A percentile compares a stretch with the other conserved stretches of the same genome.
phyloP scores from a whole-genome alignment of 2,329 filamentous ascomycete genomes.

The Penicillium brevicompactum region DNA sequence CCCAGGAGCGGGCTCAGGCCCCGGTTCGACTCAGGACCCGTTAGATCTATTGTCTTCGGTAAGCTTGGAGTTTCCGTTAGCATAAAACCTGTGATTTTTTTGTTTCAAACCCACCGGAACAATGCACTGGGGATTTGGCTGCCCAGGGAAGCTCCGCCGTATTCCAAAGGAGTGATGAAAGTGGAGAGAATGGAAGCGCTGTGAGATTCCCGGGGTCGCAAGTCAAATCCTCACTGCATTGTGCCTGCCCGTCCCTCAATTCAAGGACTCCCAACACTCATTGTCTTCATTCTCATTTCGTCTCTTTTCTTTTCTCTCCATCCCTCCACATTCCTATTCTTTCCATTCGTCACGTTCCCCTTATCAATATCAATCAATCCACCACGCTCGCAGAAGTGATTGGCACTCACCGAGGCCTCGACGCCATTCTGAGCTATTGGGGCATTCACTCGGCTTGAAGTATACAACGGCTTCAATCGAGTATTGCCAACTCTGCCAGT shows the following conservation, averaged over 20 bases:
- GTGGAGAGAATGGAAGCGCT: neutral
- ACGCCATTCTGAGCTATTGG: neutral
- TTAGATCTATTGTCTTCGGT: conserved; percentile 57
- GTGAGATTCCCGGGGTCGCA: neutral
- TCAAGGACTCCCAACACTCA: neutral
- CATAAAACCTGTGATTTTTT: neutral
- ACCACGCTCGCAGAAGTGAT: neutral
- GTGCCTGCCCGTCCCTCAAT: too few relatives aligned
- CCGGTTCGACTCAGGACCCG: conserved; percentile 42
- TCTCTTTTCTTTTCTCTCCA: neutral
- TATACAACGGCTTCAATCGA: neutral
- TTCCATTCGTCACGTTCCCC: neutral
- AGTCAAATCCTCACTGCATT: too few relatives aligned
- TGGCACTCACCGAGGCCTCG: neutral
- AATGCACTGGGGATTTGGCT: neutral
- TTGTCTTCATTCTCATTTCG: neutral
- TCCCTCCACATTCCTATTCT: neutral
- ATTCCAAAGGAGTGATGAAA: neutral
- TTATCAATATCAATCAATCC: neutral
- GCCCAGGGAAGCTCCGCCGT: neutral
- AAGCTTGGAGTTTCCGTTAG: conserved; percentile 31
- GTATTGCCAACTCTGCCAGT: neutral
- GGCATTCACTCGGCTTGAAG: neutral
- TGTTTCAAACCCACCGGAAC: neutral
- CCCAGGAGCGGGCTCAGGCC: conserved; percentile 49